Evolutionary conservation across 306 rosid species (phyloP).

Genomic region (Rosa rugosa): DNA sequence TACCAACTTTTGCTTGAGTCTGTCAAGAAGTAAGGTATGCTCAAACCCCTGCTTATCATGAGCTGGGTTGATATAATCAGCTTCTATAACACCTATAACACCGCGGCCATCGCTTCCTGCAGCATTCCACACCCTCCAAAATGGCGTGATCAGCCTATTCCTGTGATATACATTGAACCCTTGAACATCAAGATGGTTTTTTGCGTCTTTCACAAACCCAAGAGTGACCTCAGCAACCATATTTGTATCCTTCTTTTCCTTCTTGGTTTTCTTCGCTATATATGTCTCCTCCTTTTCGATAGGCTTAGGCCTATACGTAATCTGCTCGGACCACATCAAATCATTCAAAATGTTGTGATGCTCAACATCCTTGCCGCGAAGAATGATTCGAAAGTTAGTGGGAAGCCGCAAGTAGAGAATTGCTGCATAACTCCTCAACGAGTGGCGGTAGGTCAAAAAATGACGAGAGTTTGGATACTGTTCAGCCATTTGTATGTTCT

Average conservation of each 20-base stretch:
- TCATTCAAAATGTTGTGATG: slow-evolving; percentile 97
- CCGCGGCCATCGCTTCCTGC: slow-evolving; percentile 97
- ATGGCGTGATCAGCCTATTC: slow-evolving; percentile 95
- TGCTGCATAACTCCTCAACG: slow-evolving; percentile 84
- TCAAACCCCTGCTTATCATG: slow-evolving; percentile 99
- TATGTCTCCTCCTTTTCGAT: slow-evolving; percentile 5
- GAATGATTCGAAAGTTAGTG: slow-evolving; percentile 74
- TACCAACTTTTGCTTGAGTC: slow-evolving; percentile 64
- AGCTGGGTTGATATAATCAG: slow-evolving; percentile 97
- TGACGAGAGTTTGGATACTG: slow-evolving; percentile 81
- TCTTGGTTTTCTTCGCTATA: not conserved
- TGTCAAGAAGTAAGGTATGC: slow-evolving; percentile 79
- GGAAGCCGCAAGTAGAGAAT: slow-evolving; percentile 89
- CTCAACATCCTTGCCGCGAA: slow-evolving; percentile 78
- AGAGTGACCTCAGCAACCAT: slow-evolving; percentile 82
- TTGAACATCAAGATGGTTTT: slow-evolving; percentile 82
- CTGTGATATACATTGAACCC: slow-evolving; percentile 96
- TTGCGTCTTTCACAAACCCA: slow-evolving; percentile 96
- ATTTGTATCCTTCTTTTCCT: not conserved
- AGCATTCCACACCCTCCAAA: slow-evolving; percentile 98
- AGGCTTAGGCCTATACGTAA: slow-evolving; percentile 76
- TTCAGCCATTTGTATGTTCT: slow-evolving; percentile 76
- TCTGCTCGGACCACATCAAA: slow-evolving; percentile 89
- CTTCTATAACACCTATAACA: slow-evolving; percentile 92
- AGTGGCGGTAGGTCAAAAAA: slow-evolving; percentile 87